A percentile compares a stretch with the other conserved stretches of the same genome.
phyloP scores from a whole-genome alignment of 2,329 filamentous ascomycete genomes.

The Verticillium tricorpus region DNA sequence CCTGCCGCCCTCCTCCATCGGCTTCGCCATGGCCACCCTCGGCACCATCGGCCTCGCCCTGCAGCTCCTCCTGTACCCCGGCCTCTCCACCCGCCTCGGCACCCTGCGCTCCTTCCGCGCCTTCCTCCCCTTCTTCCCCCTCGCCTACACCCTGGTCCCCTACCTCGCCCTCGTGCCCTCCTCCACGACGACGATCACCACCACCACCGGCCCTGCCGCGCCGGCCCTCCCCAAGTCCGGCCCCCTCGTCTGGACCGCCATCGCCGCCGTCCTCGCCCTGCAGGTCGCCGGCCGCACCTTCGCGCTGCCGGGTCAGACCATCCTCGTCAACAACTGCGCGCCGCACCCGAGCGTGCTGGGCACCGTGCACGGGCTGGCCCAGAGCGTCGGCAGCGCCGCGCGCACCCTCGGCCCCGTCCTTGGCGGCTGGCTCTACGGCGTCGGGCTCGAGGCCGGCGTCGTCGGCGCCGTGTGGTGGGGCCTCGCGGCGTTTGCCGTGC shows the following conservation, averaged over 20 bases:
- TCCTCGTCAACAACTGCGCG: conserved; percentile 43
- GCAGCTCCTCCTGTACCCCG: conserved; percentile 68
- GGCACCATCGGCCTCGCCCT: conserved; percentile 71
- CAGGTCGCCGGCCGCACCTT: conserved; percentile 67
- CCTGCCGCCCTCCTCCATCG: conserved; percentile 66
- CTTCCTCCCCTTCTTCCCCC: conserved; percentile 66
- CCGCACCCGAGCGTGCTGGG: conserved; percentile 43
- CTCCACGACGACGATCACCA: too few species aligned
- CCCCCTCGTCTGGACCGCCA: conserved; percentile 57
- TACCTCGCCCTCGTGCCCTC: conserved; percentile 67
- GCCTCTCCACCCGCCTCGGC: conserved; percentile 61
- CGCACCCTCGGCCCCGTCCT: conserved; percentile 57
- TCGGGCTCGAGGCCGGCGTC: conserved; percentile 50
- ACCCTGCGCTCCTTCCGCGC: conserved; percentile 63
- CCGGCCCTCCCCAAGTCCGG: conserved; percentile 39
- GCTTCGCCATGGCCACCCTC: conserved; percentile 73
- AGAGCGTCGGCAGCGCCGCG: conserved; percentile 54
- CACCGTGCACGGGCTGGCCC: conserved; percentile 46
- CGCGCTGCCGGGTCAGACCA: conserved; percentile 40
- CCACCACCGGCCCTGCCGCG: too few species aligned
- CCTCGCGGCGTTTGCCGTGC: conserved; percentile 42
- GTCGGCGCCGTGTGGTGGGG: conserved; percentile 58
- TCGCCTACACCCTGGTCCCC: conserved; percentile 65
- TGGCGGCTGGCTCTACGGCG: conserved; percentile 57
- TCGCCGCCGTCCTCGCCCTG: conserved; percentile 56